Evolutionary conservation across 768 basidiomycete genomes (phyloP).

Genomic region (Neoboletus subvelutipes): DNA sequence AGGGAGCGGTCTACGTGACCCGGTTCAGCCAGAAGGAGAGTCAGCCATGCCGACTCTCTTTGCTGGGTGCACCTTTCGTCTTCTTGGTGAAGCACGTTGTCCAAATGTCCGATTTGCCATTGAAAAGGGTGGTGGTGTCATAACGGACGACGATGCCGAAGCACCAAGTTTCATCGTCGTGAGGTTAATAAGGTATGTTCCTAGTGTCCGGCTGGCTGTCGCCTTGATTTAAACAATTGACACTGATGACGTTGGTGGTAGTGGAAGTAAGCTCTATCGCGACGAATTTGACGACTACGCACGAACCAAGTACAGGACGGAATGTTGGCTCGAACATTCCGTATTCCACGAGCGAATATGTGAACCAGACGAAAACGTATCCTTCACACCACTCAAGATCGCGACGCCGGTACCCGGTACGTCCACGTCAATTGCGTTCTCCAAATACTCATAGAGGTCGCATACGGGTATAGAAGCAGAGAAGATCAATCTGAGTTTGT

Average conservation of each 20-base stretch:
- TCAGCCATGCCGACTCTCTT: conserved; percentile 41
- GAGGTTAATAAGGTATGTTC: conserved; percentile 64
- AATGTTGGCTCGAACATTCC: conserved; percentile 92
- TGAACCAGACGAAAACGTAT: conserved; percentile 61
- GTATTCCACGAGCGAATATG: conserved; percentile 75
- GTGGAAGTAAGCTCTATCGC: conserved; percentile 67
- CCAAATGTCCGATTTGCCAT: conserved; percentile 58
- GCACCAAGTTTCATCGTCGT: conserved; percentile 68
- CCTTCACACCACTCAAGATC: conserved; percentile 65
- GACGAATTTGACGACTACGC: conserved; percentile 50
- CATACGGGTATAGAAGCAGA: conserved; percentile 48
- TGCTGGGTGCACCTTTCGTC: conserved; percentile 52
- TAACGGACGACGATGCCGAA: conserved; percentile 42
- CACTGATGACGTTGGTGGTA: conserved; percentile 27
- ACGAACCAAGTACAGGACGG: conserved; percentile 70
- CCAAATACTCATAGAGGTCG: not conserved
- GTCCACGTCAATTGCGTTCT: not conserved
- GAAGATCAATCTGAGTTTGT: conserved; percentile 59
- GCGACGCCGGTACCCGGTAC: conserved; percentile 59
- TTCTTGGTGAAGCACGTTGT: conserved; percentile 66
- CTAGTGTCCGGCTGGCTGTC: not conserved
- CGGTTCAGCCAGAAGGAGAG: not conserved
- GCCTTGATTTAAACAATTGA: not conserved
- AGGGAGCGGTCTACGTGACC: conserved; percentile 13
- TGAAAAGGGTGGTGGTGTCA: conserved; percentile 56